A percentile compares a stretch with the other conserved stretches of the same genome.
Conservation (phyloP, 2,329 filamentous ascomycete species). For the Ascochyta koolunga region DNA sequence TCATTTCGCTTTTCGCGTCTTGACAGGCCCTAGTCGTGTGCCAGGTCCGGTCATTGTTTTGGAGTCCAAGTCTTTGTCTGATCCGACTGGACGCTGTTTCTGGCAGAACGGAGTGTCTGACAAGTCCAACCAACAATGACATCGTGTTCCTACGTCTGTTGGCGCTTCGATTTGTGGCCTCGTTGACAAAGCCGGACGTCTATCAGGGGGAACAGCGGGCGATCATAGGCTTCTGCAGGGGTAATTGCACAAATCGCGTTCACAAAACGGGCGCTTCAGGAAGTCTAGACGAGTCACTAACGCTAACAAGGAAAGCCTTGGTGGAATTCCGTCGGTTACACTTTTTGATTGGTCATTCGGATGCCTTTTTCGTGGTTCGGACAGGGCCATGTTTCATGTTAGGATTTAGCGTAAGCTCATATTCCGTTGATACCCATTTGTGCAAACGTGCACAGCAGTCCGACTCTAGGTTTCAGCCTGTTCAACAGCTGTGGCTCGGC, state of each 20-base stretch:
- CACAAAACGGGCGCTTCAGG: slow-evolving; percentile 26
- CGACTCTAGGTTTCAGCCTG: slow-evolving; percentile 24
- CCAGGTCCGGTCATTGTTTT: slow-evolving; percentile 21
- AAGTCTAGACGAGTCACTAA: slow-evolving; percentile 25
- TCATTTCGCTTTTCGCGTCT: slow-evolving; percentile 30
- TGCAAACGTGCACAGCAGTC: slow-evolving; percentile 25
- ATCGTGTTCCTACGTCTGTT: slow-evolving; percentile 1
- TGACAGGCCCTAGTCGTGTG: slow-evolving; percentile 15
- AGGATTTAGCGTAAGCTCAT: slow-evolving; percentile 21
- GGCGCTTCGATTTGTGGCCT: slow-evolving; percentile 28
- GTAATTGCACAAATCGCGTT: slow-evolving; percentile 11
- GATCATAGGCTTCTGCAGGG: slow-evolving; percentile 34
- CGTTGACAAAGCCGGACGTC: slow-evolving; percentile 21
- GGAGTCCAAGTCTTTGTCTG: slow-evolving; percentile 11
- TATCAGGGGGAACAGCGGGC: slow-evolving; percentile 29
- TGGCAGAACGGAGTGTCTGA: slow-evolving; percentile 1
- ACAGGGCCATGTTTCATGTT: slow-evolving; percentile 32
- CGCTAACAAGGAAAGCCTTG: slow-evolving; percentile 16
- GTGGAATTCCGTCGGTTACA: slow-evolving; percentile 5
- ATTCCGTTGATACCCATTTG: slow-evolving; percentile 20
- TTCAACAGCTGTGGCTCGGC: slow-evolving; percentile 22
- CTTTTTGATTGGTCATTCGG: slow-evolving; percentile 20
- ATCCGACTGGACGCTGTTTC: slow-evolving; percentile 18
- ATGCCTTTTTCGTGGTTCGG: slow-evolving; percentile 7
- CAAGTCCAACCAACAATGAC: slow-evolving; percentile 10